Conservation (phyloP, 257 asterid species). For the Rauvolfia tetraphylla region DNA sequence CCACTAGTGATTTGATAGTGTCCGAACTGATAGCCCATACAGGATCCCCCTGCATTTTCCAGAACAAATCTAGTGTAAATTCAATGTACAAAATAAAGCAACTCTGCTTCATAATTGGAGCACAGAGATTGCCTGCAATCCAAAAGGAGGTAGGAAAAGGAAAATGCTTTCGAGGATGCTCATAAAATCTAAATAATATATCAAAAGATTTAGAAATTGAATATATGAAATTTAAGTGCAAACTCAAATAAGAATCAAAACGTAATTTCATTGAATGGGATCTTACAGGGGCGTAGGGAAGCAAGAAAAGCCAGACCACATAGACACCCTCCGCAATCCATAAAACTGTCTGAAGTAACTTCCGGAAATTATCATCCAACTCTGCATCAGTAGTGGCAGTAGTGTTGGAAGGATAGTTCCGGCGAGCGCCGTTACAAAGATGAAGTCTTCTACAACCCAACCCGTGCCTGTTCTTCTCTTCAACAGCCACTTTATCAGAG, state of each 20-base stretch:
- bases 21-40: slow-evolving; percentile 88
- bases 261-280: not conserved
- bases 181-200: not conserved
- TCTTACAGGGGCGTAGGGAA: slow-evolving; percentile 92
- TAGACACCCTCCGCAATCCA: slow-evolving; percentile 77
- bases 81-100: not conserved
- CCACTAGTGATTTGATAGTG: slow-evolving; percentile 62
- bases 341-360: slow-evolving; percentile 38
- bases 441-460: slow-evolving; percentile 8
- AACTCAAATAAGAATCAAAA: not conserved
- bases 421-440: slow-evolving; percentile 12
- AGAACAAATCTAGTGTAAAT: slow-evolving; percentile 2
- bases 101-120: not conserved
- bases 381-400: slow-evolving; percentile 43
- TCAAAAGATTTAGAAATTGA: not conserved
- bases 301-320: slow-evolving; percentile 84
- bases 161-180: not conserved
- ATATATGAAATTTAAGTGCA: not conserved
- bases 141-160: not conserved
- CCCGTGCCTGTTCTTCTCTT: slow-evolving; percentile 10
- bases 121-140: not conserved
- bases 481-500: slow-evolving; percentile 1
- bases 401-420: slow-evolving; percentile 14
- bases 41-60: slow-evolving; percentile 84
- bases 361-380: slow-evolving; percentile 46